These are phyloP conservation scores for Komagataella pseudopastoris DNA, from an alignment of 805 yeast species.

Conservation along the genomic window DNA sequence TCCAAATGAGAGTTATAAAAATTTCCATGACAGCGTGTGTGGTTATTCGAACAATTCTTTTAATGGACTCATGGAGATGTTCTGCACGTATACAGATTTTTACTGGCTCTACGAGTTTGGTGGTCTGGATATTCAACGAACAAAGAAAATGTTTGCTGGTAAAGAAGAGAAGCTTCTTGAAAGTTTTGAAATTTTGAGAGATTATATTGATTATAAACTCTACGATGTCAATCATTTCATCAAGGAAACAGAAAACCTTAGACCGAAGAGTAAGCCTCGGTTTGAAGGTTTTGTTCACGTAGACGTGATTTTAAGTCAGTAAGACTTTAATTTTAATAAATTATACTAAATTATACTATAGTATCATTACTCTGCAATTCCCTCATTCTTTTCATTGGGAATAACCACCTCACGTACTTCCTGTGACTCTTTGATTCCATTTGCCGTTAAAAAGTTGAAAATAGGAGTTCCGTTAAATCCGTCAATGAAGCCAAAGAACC, in stretches of 20 bases:
- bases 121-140: conserved; percentile 1
- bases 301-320: conserved; percentile 1
- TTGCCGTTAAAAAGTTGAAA: conserved; percentile 43
- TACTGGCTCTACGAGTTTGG: conserved; percentile 8
- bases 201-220: conserved; percentile 18
- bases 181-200: conserved; percentile 11
- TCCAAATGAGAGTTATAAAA: background rate
- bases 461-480: conserved; percentile 56
- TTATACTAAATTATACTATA: background rate
- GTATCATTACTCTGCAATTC: background rate
- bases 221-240: conserved; percentile 7
- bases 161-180: background rate
- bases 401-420: conserved; percentile 8
- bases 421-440: conserved; percentile 20
- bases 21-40: background rate
- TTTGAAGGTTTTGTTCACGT: background rate
- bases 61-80: conserved; percentile 16
- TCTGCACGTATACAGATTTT: conserved; percentile 16
- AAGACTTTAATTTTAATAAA: background rate
- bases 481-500: conserved; percentile 86
- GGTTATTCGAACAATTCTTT: conserved; percentile 14
- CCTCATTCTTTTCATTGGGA: conserved; percentile 9
- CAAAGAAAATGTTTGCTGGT: background rate
- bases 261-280: background rate
- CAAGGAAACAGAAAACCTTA: conserved; percentile 5